Base-by-base conservation (phyloP, 2,329 filamentous ascomycete genomes). In the Trichoderma pleuroti region DNA sequence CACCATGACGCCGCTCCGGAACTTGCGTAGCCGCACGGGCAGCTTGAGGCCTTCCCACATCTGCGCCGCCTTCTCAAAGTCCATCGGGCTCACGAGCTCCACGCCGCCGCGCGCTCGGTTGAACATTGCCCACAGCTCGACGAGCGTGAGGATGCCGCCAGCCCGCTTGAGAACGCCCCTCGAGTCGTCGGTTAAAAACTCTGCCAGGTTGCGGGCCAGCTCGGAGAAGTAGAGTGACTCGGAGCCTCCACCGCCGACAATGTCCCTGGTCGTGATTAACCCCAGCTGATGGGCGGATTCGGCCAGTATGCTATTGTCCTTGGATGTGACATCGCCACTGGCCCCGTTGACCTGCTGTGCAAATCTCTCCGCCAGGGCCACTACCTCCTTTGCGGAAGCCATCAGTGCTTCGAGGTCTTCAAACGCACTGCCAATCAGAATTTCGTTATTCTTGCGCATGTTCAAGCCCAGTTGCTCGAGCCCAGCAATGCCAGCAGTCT, bases 331-430 rank as follows among this genome's bases (percentile, higher is more conserved):
- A n/a, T 85, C 86, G 26, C 86, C 88, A 21, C 86, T 86, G 32
- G 86, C 87, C 11, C 85, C 84, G 72, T 87, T 88, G 24, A 83
- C 83, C 77, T 94, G 92, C 14, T 89, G 86, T 2, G 93, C 90
- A 75, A 98, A 95, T 18, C 90, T 90, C 80, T 98, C 95, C 1
- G 96, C 96, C 54, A 99, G 89, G 6, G 94, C 93, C 64, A 98
- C 91, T 62, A 99, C 93, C 78, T 99, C 93, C 78, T 98, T 98
- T 6, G 96, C 96, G 4, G 95, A 98, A 4, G 94, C 93, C 95
- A 98, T 99, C 46, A 99, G 85, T 4, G 96, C 94, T 78, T 98
- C 95, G 0, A 99, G 87, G 77, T 99, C 96, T 78, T 98, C 95
- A 76, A 99, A 99, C 0, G 96, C 94, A 74, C 89, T 94, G 30